These are phyloP conservation scores for Batrachochytrium dendrobatidis DNA, from an alignment of 371 early-diverging fungal species.

Conservation along the genomic window DNA sequence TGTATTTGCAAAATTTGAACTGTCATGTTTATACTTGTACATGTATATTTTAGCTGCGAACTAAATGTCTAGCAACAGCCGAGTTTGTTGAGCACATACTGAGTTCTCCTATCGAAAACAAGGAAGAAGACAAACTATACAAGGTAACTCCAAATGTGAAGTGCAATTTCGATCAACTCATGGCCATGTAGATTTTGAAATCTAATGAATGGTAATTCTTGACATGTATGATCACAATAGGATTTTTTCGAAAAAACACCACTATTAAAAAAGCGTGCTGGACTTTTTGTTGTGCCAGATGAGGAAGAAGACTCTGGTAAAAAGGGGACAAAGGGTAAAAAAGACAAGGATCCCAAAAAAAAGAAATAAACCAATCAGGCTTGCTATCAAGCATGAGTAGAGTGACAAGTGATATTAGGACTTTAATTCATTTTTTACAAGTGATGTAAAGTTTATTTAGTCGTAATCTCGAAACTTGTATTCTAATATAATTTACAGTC, in stretches of 20 bases:
- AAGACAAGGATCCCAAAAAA: conserved; percentile 21
- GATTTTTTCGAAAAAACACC: conserved; percentile 42
- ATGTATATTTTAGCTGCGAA: conserved; percentile 17
- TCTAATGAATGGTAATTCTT: conserved; percentile 2
- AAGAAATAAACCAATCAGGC: conserved; percentile 7
- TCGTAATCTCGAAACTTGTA: neutral
- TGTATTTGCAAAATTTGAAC: no score
- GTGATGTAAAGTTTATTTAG: neutral
- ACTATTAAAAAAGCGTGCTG: conserved; percentile 34
- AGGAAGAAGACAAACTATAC: conserved; percentile 36
- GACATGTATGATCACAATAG: conserved; percentile 12
- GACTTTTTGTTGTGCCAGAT: conserved; percentile 28
- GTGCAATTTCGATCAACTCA: neutral
- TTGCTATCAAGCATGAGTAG: neutral
- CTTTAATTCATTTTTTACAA: neutral
- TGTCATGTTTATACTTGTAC: neutral
- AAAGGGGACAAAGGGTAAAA: conserved; percentile 13
- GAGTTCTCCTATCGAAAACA: conserved; percentile 27
- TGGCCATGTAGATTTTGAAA: no score
- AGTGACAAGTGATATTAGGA: neutral
- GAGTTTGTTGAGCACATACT: conserved; percentile 45
- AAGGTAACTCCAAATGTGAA: conserved; percentile 20
- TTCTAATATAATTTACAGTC: neutral
- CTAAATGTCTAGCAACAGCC: conserved; percentile 26
- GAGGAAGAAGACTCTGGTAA: conserved; percentile 27